Conservation (phyloP, 1,284 basidiomycete species). For the Fomes fomentarius region DNA sequence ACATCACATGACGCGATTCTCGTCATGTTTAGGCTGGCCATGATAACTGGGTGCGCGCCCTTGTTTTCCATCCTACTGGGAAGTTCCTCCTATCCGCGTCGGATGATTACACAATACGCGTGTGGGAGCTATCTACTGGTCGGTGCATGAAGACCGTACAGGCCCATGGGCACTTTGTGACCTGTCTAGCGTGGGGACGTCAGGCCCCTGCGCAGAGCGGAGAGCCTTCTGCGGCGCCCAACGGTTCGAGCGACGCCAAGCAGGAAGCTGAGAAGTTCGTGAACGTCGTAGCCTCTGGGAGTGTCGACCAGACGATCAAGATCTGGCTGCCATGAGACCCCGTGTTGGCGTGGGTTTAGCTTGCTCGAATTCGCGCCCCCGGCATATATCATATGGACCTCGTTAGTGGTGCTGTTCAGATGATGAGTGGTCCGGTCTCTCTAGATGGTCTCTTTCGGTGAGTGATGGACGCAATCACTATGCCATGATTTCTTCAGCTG, state of each 20-base stretch:
- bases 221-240: slow-evolving; percentile 36
- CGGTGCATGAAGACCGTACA: slow-evolving; percentile 72
- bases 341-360: slow-evolving; percentile 22
- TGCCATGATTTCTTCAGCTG: background rate
- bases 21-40: slow-evolving; percentile 50
- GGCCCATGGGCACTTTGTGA: slow-evolving; percentile 74
- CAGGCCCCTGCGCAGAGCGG: slow-evolving; percentile 45
- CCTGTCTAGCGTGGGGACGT: slow-evolving; percentile 67
- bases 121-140: slow-evolving; percentile 76
- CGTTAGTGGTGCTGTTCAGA: slow-evolving; percentile 14
- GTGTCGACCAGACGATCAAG: slow-evolving; percentile 57
- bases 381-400: slow-evolving; percentile 8
- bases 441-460: slow-evolving; percentile 11
- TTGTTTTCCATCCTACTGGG: slow-evolving; percentile 75
- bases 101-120: slow-evolving; percentile 77
- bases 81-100: slow-evolving; percentile 74
- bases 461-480: background rate
- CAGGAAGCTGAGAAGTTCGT: slow-evolving; percentile 42
- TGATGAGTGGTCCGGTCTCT: slow-evolving; percentile 9
- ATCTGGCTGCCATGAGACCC: slow-evolving; percentile 32
- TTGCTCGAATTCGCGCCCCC: background rate
- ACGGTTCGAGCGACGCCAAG: slow-evolving; percentile 31
- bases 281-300: slow-evolving; percentile 71
- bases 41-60: slow-evolving; percentile 72
- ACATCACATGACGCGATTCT: background rate